Evolutionary conservation across 169 alveolate genomes (phyloP).

Genomic region (Plasmodium vivax): DNA sequence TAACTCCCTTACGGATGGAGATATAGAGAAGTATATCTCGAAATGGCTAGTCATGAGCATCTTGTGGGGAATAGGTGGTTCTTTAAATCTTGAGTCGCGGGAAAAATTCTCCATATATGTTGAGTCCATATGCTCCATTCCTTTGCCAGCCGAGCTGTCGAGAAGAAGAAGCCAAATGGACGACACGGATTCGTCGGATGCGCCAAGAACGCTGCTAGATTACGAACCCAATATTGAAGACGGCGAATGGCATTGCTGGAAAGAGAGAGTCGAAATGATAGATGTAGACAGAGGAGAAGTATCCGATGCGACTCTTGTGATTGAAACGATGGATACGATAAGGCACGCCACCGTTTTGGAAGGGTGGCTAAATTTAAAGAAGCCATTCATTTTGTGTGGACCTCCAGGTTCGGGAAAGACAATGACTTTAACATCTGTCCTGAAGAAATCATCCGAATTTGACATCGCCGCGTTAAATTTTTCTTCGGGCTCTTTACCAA

Average conservation of each 20-base stretch:
- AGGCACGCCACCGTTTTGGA: conserved; percentile 95
- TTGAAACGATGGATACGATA: conserved; percentile 97
- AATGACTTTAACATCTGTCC: conserved; percentile 96
- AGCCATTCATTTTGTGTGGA: conserved; percentile 98
- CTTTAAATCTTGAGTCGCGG: conserved; percentile 90
- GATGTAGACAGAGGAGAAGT: conserved; percentile 89
- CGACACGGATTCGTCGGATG: conserved; percentile 12
- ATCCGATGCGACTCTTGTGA: conserved; percentile 95
- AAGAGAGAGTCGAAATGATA: conserved; percentile 92
- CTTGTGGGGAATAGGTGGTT: conserved; percentile 96
- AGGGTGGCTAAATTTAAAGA: conserved; percentile 95
- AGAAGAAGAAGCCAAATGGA: neutral
- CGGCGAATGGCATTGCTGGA: conserved; percentile 95
- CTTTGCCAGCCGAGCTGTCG: conserved; percentile 77
- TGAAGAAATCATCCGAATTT: conserved; percentile 93
- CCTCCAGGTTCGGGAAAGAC: conserved; percentile 99
- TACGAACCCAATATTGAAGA: conserved; percentile 94
- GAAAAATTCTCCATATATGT: conserved; percentile 87
- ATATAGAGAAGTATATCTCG: conserved; percentile 83
- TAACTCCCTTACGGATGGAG: conserved; percentile 37
- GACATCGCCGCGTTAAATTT: conserved; percentile 96
- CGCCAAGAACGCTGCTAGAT: conserved; percentile 89
- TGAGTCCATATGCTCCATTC: conserved; percentile 79
- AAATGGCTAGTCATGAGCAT: conserved; percentile 89
- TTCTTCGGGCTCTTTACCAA: conserved; percentile 96